Conservation (phyloP, 2,329 filamentous ascomycete species). For the Aureobasidium sp. region DNA sequence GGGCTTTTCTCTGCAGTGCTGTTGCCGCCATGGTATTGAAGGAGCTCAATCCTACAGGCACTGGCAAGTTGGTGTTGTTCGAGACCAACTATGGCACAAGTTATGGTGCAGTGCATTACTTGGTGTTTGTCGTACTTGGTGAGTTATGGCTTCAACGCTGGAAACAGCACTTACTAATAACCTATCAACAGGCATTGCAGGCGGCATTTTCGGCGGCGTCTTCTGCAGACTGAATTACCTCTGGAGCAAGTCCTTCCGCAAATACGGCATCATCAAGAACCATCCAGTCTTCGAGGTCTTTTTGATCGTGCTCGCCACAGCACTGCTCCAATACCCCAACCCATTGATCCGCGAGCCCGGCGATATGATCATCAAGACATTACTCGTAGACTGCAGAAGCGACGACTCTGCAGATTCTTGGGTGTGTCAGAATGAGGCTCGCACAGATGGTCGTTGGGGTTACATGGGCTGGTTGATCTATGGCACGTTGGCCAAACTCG, state of each 20-base stretch:
- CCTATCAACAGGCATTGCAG: constrained; percentile 32
- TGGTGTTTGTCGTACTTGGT: constrained; percentile 48
- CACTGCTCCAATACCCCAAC: constrained; percentile 49
- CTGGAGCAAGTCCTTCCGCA: constrained; percentile 49
- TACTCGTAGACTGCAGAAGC: constrained; percentile 46
- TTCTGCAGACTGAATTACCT: constrained; percentile 52
- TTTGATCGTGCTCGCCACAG: constrained; percentile 45
- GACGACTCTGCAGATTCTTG: constrained; percentile 29
- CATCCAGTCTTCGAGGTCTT: constrained; percentile 49
- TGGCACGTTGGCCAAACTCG: constrained; percentile 46
- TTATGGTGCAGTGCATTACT: constrained; percentile 48
- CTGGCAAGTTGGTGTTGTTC: constrained; percentile 52
- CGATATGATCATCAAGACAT: constrained; percentile 47
- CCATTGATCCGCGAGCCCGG: constrained; percentile 47
- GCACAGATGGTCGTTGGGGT: constrained; percentile 22
- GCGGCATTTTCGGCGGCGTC: constrained; percentile 50
- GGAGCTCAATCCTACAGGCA: constrained; percentile 51
- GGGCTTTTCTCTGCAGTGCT: constrained; percentile 50
- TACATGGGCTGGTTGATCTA: constrained; percentile 47
- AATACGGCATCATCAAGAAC: constrained; percentile 43
- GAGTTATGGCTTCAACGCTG: not conserved
- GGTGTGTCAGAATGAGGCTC: constrained; percentile 44
- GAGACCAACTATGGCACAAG: constrained; percentile 50
- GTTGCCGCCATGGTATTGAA: constrained; percentile 48
- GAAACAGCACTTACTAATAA: not conserved